phyloP scores from a whole-genome alignment of 2,329 filamentous ascomycete genomes.

The Fusarium sp. region DNA sequence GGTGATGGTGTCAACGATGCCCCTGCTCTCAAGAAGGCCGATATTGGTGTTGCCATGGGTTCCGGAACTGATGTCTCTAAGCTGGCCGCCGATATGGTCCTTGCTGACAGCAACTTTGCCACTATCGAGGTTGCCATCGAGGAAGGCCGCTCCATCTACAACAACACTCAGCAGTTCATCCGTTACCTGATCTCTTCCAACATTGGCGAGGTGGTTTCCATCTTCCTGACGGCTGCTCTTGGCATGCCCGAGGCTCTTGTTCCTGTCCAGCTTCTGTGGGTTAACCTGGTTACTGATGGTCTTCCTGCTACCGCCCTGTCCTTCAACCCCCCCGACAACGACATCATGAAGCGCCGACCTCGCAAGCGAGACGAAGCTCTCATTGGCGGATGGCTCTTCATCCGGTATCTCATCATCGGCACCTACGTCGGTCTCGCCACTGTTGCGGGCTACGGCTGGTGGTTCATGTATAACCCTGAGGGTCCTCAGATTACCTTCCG shows the following conservation, averaged over 20 bases:
- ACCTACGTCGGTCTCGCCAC: constrained; percentile 94
- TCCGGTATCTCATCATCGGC: constrained; percentile 96
- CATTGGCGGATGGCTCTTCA: constrained; percentile 95
- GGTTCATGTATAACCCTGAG: constrained; percentile 94
- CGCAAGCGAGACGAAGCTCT: constrained; percentile 91
- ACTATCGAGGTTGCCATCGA: constrained; percentile 96
- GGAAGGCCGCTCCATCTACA: constrained; percentile 97
- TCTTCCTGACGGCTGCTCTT: constrained; percentile 94
- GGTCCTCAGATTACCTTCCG: constrained; percentile 92
- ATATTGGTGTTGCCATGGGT: constrained; percentile 99
- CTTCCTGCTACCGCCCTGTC: constrained; percentile 94
- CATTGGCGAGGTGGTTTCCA: constrained; percentile 98
- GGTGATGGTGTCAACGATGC: constrained; percentile 99
- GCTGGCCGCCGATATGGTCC: constrained; percentile 96
- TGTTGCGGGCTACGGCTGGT: constrained; percentile 98
- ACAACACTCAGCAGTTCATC: constrained; percentile 99
- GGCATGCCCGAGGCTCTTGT: constrained; percentile 98
- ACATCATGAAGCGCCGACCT: constrained; percentile 93
- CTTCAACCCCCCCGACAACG: constrained; percentile 98
- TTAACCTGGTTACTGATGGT: constrained; percentile 97
- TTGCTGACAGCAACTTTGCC: constrained; percentile 98
- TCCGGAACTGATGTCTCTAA: constrained; percentile 97
- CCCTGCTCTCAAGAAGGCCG: constrained; percentile 95
- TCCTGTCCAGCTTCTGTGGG: constrained; percentile 97
- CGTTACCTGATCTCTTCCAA: constrained; percentile 99